Evolutionary conservation across 805 yeast genomes (phyloP).

Genomic region (Starmera dryadoides): DNA sequence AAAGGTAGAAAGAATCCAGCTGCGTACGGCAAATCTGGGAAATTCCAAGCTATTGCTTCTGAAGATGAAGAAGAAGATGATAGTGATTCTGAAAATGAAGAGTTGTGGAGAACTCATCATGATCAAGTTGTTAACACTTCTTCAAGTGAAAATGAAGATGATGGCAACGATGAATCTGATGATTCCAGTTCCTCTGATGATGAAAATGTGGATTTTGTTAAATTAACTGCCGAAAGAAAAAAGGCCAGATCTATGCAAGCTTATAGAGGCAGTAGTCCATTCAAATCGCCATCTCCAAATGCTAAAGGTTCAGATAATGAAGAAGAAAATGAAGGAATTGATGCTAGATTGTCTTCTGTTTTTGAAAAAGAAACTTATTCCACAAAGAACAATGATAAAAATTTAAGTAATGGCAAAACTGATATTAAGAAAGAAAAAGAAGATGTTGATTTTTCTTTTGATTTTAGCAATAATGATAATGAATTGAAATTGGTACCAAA

Average conservation of each 20-base stretch:
- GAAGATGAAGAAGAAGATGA: constrained; percentile 19
- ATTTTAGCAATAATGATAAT: constrained; percentile 34
- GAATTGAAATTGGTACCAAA: constrained; percentile 14
- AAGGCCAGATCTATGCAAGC: constrained; percentile 32
- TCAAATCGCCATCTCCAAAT: constrained; percentile 13
- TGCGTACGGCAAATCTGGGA: constrained; percentile 19
- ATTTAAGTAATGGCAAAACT: background rate
- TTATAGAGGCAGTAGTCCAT: constrained; percentile 26
- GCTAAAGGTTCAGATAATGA: background rate
- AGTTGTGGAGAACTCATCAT: constrained; percentile 19
- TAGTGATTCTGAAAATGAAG: constrained; percentile 18
- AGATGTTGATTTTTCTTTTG: constrained; percentile 35
- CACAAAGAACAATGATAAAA: background rate
- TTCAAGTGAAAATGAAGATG: constrained; percentile 26
- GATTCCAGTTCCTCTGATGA: constrained; percentile 51
- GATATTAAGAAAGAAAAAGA: constrained; percentile 2
- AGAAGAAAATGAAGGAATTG: background rate
- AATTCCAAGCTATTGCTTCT: constrained; percentile 27
- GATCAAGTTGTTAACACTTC: constrained; percentile 23
- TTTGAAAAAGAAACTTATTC: no score
- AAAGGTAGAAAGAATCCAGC: constrained; percentile 19
- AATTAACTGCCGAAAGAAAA: constrained; percentile 61
- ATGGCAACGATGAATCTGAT: constrained; percentile 29
- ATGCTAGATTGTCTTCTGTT: background rate
- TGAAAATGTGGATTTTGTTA: constrained; percentile 65